Base-by-base conservation (phyloP, 495 filamentous ascomycete genomes). In the Aspergillus asperescens region DNA sequence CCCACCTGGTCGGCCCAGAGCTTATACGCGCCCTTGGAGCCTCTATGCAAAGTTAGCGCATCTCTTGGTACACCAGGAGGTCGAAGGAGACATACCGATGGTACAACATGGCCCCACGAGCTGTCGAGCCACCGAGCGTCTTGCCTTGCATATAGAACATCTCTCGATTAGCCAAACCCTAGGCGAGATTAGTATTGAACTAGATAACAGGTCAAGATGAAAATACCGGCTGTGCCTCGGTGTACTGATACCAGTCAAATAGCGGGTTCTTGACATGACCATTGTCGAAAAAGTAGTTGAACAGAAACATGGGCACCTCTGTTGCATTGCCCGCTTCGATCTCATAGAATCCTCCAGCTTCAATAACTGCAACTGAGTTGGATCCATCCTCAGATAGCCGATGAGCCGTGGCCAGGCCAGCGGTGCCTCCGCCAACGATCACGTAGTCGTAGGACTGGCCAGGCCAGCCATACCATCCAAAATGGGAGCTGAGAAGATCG, bases 1-100 rank as follows among this genome's bases (percentile, higher is more conserved):
- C 73, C 75, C 5, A 85, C 80, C 2, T 38, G 31, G 31, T 78
- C 73, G 0, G 83, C 83, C 82, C 81, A 86, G 53, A 67, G 59
- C 1, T 43, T n/a, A 9, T 27, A 27, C 16, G 40, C 40, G 10
- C 23, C 40, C 27, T 43, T 43, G 3, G 40, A 41, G 38, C 38
- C 38, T 4, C 38, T 41, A 4, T 41, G 9, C 22, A 7, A 7
- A 9, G 38, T 41, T 41, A 41, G 38, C 38, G 9, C n/a, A n/a
- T n/a, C n/a, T n/a, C 12, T n/a, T 9, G 18, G 6, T 2, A 5
- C 1, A 12, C 4, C 22, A 23, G 7, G 5, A 6, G n/a, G n/a
- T 41, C 2, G 12, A 18, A 23, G 38, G 18, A 16, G 6, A 41
- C 2, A 38, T 41, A 41, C 38, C 38, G 38, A 41, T 41, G 22